Evolutionary conservation across 2,329 filamentous ascomycete species (phyloP), one percentile per base, ranked within the genome.

Genomic region (Alternaria sp.): DNA sequence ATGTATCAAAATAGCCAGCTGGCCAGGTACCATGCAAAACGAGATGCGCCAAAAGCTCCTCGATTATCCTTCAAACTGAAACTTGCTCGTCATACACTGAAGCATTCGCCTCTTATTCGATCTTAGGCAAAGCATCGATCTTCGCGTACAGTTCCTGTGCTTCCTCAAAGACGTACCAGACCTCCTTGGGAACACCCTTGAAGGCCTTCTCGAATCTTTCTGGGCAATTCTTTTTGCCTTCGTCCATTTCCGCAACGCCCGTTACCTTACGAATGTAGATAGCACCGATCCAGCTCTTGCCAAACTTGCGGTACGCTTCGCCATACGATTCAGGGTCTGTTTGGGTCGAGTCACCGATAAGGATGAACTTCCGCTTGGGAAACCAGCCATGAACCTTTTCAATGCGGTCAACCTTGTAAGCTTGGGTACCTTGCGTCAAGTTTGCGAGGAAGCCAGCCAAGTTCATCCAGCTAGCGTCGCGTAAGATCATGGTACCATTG

Each of bases 291-390:
- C 93, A 97, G 7, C 85, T 87, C 5, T 85, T 87, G 0, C 89
- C 89, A 63, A 89, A 87, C 49, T 85, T 84, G 53, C 88, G 77
- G 78, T 85, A 93, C 79, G 92, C 88, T 67, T 94, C 89, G 28
- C 89, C 94, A 73, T 97, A 98, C 0, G 92, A 88, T 76, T 98
- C 94, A 0, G 94, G 94, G 70, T 98, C 94, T 26, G 88, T 90
- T 79, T 97, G 94, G 0, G 94, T 97, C 39, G 90, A 94, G 79
- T 98, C 94, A 1, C 94, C 94, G 65, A 98, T 89, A 67, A 89
- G 89, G 63, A 98, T 87, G 80, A 96, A 89, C 69, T 90, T 91
- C 61, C 91, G 85, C 68, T 85, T 85, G 0, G 94, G 94, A 49
- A 97, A 84, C 91, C 91, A 95, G 1, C 80, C 78, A 67, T 93